A percentile compares a stretch with the other conserved stretches of the same genome.
Conservation (phyloP, 768 basidiomycete species). For the Boletales sp. region DNA sequence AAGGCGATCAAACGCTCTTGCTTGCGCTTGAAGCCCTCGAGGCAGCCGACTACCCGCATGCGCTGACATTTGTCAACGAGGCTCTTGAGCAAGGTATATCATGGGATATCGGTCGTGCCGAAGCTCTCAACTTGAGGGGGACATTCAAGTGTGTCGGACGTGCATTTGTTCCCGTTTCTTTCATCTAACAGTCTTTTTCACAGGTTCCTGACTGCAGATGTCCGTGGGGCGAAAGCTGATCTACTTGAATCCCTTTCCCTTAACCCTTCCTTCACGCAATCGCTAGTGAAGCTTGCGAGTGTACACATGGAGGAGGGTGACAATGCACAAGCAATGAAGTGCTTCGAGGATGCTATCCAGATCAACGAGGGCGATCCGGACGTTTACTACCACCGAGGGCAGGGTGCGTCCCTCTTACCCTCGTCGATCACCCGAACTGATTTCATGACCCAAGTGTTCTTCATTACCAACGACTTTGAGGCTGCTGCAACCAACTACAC, state of each 20-base stretch:
- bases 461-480: constrained; percentile 88
- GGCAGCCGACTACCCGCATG: constrained; percentile 81
- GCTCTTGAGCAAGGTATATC: constrained; percentile 85
- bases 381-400: constrained; percentile 98
- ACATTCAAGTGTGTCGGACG: constrained; percentile 77
- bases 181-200: background rate
- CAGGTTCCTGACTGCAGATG: constrained; percentile 87
- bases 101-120: constrained; percentile 69
- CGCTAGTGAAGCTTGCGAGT: constrained; percentile 93
- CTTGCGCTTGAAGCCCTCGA: constrained; percentile 80
- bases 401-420: constrained; percentile 48
- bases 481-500: constrained; percentile 89
- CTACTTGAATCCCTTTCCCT: constrained; percentile 73
- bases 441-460: constrained; percentile 57
- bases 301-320: constrained; percentile 96
- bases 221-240: constrained; percentile 78
- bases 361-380: constrained; percentile 86
- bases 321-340: constrained; percentile 76
- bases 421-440: background rate
- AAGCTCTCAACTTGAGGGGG: constrained; percentile 88
- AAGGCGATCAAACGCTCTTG: constrained; percentile 80
- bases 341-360: constrained; percentile 86
- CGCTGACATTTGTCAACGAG: constrained; percentile 77
- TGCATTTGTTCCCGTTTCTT: constrained; percentile 4
- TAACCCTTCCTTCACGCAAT: constrained; percentile 72